phyloP scores from a whole-genome alignment of 257 asterid genomes.

The Coffea canephora region DNA sequence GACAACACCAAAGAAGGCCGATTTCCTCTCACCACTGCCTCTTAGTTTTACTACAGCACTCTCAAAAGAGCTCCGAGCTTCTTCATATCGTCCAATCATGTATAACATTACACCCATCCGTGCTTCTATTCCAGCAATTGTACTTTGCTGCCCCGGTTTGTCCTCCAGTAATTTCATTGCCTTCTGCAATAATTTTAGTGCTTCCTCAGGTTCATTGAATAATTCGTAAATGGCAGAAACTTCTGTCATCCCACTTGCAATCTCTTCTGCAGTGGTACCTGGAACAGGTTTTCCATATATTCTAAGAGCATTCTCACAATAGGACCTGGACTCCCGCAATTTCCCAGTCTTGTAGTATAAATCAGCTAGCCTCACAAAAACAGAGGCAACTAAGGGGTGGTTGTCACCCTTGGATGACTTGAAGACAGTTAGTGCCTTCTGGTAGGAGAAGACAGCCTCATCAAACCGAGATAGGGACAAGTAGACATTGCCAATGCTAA shows the following conservation, averaged over 20 bases:
- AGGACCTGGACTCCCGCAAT: conserved; percentile 84
- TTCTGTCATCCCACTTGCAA: conserved; percentile 90
- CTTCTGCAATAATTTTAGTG: conserved; percentile 80
- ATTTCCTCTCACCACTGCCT: conserved; percentile 89
- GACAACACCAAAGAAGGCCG: conserved; percentile 93
- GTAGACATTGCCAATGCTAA: conserved; percentile 92
- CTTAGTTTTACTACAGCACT: conserved; percentile 80
- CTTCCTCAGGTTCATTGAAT: conserved; percentile 94
- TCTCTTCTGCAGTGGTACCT: conserved; percentile 83
- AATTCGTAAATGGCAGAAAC: conserved; percentile 87
- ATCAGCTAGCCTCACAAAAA: conserved; percentile 86
- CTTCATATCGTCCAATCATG: conserved; percentile 85
- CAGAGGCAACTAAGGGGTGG: conserved; percentile 96
- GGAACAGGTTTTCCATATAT: conserved; percentile 87
- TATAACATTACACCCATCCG: conserved; percentile 94
- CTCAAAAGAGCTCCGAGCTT: conserved; percentile 73
- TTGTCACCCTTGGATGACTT: conserved; percentile 95
- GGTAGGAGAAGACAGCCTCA: conserved; percentile 97
- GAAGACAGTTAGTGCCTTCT: conserved; percentile 95
- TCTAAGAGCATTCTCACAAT: conserved; percentile 89
- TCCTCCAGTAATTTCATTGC: conserved; percentile 87
- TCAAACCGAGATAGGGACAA: conserved; percentile 90
- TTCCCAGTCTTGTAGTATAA: conserved; percentile 92
- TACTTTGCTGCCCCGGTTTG: conserved; percentile 96
- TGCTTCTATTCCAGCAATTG: conserved; percentile 95